These are phyloP conservation scores for Phytophthora sojae DNA, from an alignment of 352 stramenopile genomes.

Conservation along the genomic window DNA sequence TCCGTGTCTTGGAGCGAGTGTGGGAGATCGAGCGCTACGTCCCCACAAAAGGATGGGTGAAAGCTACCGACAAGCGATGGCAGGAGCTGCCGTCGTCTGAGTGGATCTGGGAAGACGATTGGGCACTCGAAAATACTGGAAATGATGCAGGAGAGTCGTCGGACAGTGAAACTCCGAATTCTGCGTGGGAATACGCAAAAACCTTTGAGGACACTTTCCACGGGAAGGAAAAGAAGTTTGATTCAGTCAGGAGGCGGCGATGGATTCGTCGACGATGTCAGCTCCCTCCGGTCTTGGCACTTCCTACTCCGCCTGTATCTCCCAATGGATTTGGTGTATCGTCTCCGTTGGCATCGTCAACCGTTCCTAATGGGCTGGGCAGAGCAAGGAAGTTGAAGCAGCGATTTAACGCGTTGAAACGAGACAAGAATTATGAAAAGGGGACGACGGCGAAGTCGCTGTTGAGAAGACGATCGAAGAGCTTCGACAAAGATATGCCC, in stretches of 20 bases:
- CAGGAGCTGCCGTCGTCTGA: slow-evolving; percentile 78
- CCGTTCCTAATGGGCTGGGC: slow-evolving; percentile 34
- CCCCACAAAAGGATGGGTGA: slow-evolving; percentile 75
- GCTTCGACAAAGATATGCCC: slow-evolving; percentile 48
- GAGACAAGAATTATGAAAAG: slow-evolving; percentile 46
- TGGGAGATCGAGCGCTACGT: slow-evolving; percentile 83
- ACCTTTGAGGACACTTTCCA: slow-evolving; percentile 77
- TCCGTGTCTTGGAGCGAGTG: slow-evolving; percentile 70
- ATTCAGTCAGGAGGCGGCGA: slow-evolving; percentile 70
- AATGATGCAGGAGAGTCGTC: slow-evolving; percentile 37
- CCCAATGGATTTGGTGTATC: slow-evolving; percentile 21
- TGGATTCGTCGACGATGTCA: slow-evolving; percentile 73
- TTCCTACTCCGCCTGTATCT: slow-evolving; percentile 23
- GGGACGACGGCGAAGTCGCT: slow-evolving; percentile 29
- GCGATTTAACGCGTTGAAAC: slow-evolving; percentile 41
- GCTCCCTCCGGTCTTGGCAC: slow-evolving; percentile 56
- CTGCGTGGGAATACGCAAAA: slow-evolving; percentile 73
- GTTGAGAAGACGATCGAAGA: slow-evolving; percentile 51
- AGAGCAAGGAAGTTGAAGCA: slow-evolving; percentile 58
- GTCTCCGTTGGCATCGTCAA: slow-evolving; percentile 26
- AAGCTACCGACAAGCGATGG: slow-evolving; percentile 59
- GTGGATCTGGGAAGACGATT: slow-evolving; percentile 85
- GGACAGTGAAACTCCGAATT: slow-evolving; percentile 37
- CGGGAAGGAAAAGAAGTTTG: slow-evolving; percentile 78
- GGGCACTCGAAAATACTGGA: slow-evolving; percentile 56